Base-by-base conservation (phyloP, 805 yeast species). In the Lipomyces sp. region DNA sequence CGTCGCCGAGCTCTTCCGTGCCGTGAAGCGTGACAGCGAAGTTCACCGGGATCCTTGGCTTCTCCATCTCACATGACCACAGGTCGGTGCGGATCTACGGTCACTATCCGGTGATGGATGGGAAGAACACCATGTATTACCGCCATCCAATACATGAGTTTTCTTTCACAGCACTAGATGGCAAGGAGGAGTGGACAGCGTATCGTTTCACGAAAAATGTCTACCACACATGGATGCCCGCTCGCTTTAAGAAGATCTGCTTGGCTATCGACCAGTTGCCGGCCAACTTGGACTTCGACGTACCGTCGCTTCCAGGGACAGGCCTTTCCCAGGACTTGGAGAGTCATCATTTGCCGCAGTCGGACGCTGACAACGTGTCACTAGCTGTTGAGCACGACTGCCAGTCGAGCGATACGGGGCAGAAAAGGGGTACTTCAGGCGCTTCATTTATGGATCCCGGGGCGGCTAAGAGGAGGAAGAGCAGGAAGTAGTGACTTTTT, bases 321-420 rank as follows among this genome's bases (percentile, higher is more conserved):
- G 42, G 42, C 42, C 42, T 37, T 37, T 37, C 42, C 42, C 42
- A 37, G 42, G 42, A 37, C 42, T 37, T 37, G 42, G 42, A 37
- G 42, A 37, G 42, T 10, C 42, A 6, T 37, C 42, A 37, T 37
- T 37, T 37, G 42, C 42, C 42, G 42, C 42, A 37, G 42, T 37
- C 42, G 42, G 42, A 37, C 42, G 42, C 42, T 37, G 42, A 37
- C 42, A 37, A 2, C 42, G 42, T 37, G 42, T 37, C 42, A 37
- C 42, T 37, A 37, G 10, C 42, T 37, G 42, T 37, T 37, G 42
- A 37, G 42, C 42, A 37, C 42, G 42, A 37, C 42, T 5, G 42
- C 42, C 42, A 37, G 42, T 37, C 42, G 42, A 37, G 42, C 42
- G 42, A 37, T 37, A 37, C 42, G 42, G 42, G 42, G 42, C 42